phyloP scores from a whole-genome alignment of 2,329 filamentous ascomycete species.

The Mycogone perniciosa region DNA sequence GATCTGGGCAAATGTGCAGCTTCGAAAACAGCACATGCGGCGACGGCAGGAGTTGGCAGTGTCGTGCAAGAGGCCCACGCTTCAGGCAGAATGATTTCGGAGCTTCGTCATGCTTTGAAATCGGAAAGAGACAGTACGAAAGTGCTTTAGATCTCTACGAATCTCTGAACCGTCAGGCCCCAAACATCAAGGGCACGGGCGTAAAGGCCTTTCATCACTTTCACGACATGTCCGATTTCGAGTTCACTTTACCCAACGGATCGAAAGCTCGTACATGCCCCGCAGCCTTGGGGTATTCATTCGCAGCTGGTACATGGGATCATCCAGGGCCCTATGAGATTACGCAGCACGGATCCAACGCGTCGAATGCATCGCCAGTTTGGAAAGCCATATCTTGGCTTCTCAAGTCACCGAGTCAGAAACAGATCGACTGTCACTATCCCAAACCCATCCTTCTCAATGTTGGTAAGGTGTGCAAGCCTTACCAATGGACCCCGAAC shows the following conservation, averaged over 20 bases:
- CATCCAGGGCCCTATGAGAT: constrained; percentile 87
- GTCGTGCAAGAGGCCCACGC: constrained; percentile 63
- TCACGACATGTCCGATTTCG: constrained; percentile 68
- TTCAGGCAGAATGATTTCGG: constrained; percentile 63
- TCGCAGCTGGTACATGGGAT: constrained; percentile 84
- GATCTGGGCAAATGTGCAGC: constrained; percentile 60
- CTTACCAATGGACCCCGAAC: constrained; percentile 83
- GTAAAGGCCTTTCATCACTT: constrained; percentile 78
- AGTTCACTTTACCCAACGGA: constrained; percentile 66
- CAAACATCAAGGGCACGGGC: constrained; percentile 53
- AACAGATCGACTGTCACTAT: constrained; percentile 68
- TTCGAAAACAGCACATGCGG: constrained; percentile 74
- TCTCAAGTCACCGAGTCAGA: constrained; percentile 59
- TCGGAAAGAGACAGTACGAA: constrained; percentile 60
- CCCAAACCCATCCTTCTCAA: constrained; percentile 83
- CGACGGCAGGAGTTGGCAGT: constrained; percentile 58
- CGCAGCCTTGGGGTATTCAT: constrained; percentile 80
- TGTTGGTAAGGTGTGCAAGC: constrained; percentile 66
- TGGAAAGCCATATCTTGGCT: constrained; percentile 70
- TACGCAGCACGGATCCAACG: constrained; percentile 70
- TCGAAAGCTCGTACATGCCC: constrained; percentile 68
- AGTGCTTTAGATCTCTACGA: constrained; percentile 48
- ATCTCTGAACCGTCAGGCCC: constrained; percentile 38
- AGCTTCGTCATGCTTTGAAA: constrained; percentile 69
- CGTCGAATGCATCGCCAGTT: constrained; percentile 63